Evolutionary conservation across 805 yeast species (phyloP).

Genomic region (Saccharomycopsis synnaedendra): DNA sequence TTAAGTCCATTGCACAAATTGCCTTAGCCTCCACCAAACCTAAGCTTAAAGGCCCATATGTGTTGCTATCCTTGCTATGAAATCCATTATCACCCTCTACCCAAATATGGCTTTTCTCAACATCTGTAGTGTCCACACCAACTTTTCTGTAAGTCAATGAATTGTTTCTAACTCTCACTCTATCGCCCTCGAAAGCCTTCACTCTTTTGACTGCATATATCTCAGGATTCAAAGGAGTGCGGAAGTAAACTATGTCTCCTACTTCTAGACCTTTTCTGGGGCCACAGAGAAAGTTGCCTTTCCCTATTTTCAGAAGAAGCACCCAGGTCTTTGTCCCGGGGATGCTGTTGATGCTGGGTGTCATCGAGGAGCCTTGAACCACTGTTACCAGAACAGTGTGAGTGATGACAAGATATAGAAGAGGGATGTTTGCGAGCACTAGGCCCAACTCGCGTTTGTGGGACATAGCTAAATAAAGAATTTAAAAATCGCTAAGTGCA

Average conservation of each 20-base stretch:
- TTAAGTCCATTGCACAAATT: conserved; percentile 49
- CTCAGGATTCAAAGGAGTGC: conserved; percentile 75
- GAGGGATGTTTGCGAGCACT: no score
- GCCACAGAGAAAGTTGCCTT: neutral
- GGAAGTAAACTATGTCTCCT: conserved; percentile 67
- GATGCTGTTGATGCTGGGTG: conserved; percentile 77
- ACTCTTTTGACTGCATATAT: conserved; percentile 70
- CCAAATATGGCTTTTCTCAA: conserved; percentile 84
- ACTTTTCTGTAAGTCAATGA: neutral
- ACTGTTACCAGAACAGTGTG: conserved; percentile 6
- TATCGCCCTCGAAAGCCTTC: conserved; percentile 65
- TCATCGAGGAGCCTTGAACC: conserved; percentile 67
- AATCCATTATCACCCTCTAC: conserved; percentile 83
- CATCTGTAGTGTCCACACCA: conserved; percentile 8
- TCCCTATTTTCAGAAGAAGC: conserved; percentile 41
- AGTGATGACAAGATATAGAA: neutral
- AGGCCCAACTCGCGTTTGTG: no score
- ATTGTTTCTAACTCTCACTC: conserved; percentile 40
- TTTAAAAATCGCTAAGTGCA: no score
- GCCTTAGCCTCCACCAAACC: conserved; percentile 78
- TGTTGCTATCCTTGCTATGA: conserved; percentile 77
- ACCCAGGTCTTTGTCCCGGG: conserved; percentile 37
- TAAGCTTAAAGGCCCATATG: conserved; percentile 78
- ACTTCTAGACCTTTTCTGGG: conserved; percentile 28
- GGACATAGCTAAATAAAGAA: no score